Evolutionary conservation across 352 stramenopile genomes (phyloP).

Genomic region (Globisporangium irregulare): DNA sequence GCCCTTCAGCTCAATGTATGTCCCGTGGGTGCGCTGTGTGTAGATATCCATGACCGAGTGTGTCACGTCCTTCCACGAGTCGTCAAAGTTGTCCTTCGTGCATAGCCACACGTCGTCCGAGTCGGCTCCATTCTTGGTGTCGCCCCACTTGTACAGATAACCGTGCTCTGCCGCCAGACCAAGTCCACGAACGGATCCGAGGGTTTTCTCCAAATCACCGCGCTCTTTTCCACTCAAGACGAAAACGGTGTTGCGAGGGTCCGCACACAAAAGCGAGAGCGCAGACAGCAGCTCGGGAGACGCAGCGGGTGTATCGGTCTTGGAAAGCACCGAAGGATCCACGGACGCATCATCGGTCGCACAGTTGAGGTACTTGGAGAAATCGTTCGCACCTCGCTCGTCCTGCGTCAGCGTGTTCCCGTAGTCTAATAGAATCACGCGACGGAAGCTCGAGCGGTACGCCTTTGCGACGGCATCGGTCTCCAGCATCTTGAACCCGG

Average conservation of each 20-base stretch:
- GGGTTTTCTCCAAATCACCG: conserved; percentile 90
- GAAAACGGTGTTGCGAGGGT: conserved; percentile 98
- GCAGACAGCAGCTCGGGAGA: conserved; percentile 82
- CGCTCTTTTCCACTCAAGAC: conserved; percentile 97
- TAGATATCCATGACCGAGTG: conserved; percentile 99
- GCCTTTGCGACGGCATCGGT: conserved; percentile 86
- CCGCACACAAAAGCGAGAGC: conserved; percentile 90
- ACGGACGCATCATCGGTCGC: conserved; percentile 23
- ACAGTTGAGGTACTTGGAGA: conserved; percentile 82
- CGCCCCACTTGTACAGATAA: conserved; percentile 97
- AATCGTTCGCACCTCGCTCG: conserved; percentile 67
- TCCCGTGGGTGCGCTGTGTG: conserved; percentile 97
- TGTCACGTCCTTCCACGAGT: conserved; percentile 97
- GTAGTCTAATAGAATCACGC: conserved; percentile 98
- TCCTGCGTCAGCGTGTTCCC: conserved; percentile 96
- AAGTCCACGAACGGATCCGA: conserved; percentile 93
- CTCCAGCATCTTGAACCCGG: conserved; percentile 94
- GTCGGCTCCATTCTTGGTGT: conserved; percentile 27
- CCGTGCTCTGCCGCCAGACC: conserved; percentile 98
- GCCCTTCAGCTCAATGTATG: conserved; percentile 99
- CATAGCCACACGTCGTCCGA: conserved; percentile 74
- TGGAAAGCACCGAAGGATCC: conserved; percentile 32
- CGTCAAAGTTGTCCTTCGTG: conserved; percentile 90
- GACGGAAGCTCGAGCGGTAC: conserved; percentile 82
- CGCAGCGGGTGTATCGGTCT: conserved; percentile 38